Evolutionary conservation across 192 early-diverging fungal species (phyloP), one percentile per base, ranked within the genome.

Genomic region (Backusella liffmaniae): DNA sequence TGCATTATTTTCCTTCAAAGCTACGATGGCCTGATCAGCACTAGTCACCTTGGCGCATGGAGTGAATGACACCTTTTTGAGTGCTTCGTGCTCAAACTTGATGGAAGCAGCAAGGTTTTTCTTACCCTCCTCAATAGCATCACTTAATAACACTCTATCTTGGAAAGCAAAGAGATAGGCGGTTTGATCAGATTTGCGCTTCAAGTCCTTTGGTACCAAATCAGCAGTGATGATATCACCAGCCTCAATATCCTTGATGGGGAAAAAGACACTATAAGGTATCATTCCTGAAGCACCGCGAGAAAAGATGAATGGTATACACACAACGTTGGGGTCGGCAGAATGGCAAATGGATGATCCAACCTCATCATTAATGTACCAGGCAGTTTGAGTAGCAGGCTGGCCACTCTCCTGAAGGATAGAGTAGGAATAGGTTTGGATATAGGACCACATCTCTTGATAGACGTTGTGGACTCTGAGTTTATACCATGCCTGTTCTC

Each of bases 201-300:
- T 79, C 73, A 92, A 81, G 80, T 87, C 85, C 4, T 77, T 83
- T 10, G 91, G 91, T 26, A 90, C 86, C 67, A 86, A 86, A 69
- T 93, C 89, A 73, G 88, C 84, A 3, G 87, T 85, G 46, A 92
- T 75, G 1, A 73, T 49, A 23, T 87, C 88, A 36, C 89, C 88
- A 36, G 84, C 70, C 3, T 53, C 32, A 21, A 93, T 88, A 16
- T 85, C 56, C 62, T 84, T 83, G 56, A 89, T 85, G 1, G 91
- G 91, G 82, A 88, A 93, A 66, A 93, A 65, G 49, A 93, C 79
- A 76, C 88, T 91, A 69, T 88, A 92, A 13, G 90, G 88, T 59
- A 84, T 82, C 46, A 88, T 88, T 30, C 78, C 84, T 5, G 84
- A 85, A 21, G 80, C 82, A 21, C 82, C 80, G 15, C 83, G 78